Base-by-base conservation (phyloP, 2,329 filamentous ascomycete species). In the Neobulgaria alba region DNA sequence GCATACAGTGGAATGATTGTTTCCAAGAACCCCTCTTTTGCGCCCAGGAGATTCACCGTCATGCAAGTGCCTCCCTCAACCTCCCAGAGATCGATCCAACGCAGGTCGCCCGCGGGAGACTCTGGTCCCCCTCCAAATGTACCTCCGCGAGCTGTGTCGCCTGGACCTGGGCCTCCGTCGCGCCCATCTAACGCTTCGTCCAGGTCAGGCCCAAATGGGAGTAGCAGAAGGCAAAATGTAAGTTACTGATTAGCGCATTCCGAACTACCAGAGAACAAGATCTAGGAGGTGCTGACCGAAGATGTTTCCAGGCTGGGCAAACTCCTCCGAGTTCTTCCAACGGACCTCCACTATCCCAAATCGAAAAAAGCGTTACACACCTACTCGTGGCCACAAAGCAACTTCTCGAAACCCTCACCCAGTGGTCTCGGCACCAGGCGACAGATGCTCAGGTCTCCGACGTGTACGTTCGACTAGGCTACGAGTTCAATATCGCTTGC, bases 401-500 rank as follows among this genome's bases (percentile, higher is more conserved):
- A 65, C 79, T 98, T 2, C 81, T 98, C 47, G 92, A 98, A 68
- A 98, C 90, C 4, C 72, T 98, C 47, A 98, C 92, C 34, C 85
- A 94, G 71, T 98, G 92, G 92, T 98, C 92, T 45, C 85, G 90
- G 42, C 83, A 85, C 47, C 81, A 85, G 56, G 89, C 92, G 40
- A 89, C 87, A 49, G 92, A 98, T 65, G 85, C 82, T 47, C 86
- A 96, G 61, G 92, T 98, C 45, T 96, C 92, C 10, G 92, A 98
- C 62, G 92, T 98, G 54, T 98, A 98, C 61, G 92, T 98, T 46
- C 83, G 92, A 46, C 69, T 98, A 47, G 92, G 92, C 34, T 98
- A 98, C 65, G 92, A 98, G 65, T 98, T 98, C 73, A 98, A 98
- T 65, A 92, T 98, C 69, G 92, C 92, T 19, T 96, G 90, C 63